Evolutionary conservation across 2,329 filamentous ascomycete species (phyloP).

Genomic region (Arthroderma sp.): DNA sequence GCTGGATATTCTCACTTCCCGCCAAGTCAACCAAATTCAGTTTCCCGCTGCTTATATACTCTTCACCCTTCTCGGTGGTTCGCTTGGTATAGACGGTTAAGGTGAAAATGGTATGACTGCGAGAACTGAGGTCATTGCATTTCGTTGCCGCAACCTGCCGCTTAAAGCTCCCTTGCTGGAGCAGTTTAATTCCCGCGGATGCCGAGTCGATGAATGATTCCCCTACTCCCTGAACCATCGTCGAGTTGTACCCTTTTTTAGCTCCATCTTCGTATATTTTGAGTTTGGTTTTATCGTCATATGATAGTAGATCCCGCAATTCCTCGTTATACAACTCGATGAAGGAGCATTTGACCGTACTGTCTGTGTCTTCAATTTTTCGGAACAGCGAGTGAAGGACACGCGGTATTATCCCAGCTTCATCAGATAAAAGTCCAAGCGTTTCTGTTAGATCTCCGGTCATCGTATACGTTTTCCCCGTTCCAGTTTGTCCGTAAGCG

Average conservation of each 20-base stretch:
- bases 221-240: conserved; percentile 94
- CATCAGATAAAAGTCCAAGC: conserved; percentile 72
- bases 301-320: conserved; percentile 71
- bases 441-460: conserved; percentile 91
- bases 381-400: conserved; percentile 77
- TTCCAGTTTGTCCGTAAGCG: conserved; percentile 94
- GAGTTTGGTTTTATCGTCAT: conserved; percentile 70
- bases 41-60: conserved; percentile 82
- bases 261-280: conserved; percentile 80
- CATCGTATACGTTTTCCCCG: conserved; percentile 99
- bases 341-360: conserved; percentile 91
- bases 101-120: conserved; percentile 95
- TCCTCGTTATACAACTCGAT: conserved; percentile 99
- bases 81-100: conserved; percentile 85
- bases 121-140: conserved; percentile 93
- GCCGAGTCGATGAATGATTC: conserved; percentile 84
- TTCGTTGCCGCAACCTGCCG: conserved; percentile 99
- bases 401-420: conserved; percentile 87
- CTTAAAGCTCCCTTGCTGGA: conserved; percentile 81
- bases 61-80: conserved; percentile 68
- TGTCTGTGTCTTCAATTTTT: conserved; percentile 72
- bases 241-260: conserved; percentile 65
- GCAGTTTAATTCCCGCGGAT: conserved; percentile 70
- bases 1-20: conserved; percentile 93
- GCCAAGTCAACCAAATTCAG: conserved; percentile 93